These are phyloP conservation scores for Aureobasidium sp. DNA, from an alignment of 2,329 filamentous ascomycete genomes.

Conservation along the genomic window DNA sequence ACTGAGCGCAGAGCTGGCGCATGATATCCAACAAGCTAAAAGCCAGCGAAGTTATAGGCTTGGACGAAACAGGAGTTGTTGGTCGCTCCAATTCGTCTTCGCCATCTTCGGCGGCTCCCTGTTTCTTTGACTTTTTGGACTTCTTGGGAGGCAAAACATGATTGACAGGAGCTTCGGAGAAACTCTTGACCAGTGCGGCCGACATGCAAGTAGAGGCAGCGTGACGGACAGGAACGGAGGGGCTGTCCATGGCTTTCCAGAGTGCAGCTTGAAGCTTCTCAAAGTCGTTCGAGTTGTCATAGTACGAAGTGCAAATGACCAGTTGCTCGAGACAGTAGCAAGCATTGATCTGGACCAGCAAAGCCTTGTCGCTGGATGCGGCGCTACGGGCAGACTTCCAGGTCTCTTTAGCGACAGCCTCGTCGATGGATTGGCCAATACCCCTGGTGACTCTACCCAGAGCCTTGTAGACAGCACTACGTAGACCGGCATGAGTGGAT, in stretches of 20 bases:
- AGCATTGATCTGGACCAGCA: constrained; percentile 69
- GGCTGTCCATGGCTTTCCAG: constrained; percentile 80
- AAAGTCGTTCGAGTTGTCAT: constrained; percentile 83
- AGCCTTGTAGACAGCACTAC: constrained; percentile 69
- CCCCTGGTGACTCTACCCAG: constrained; percentile 70
- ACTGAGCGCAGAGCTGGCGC: constrained; percentile 71
- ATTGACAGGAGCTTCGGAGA: constrained; percentile 54
- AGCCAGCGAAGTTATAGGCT: constrained; percentile 60
- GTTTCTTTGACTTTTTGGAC: constrained; percentile 66
- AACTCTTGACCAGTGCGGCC: constrained; percentile 72
- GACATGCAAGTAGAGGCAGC: constrained; percentile 81
- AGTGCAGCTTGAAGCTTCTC: constrained; percentile 76
- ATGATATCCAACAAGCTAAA: constrained; percentile 73
- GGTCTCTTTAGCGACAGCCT: constrained; percentile 75
- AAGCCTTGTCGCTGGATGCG: constrained; percentile 72
- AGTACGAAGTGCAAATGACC: constrained; percentile 66
- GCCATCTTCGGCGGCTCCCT: constrained; percentile 52
- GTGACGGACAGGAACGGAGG: constrained; percentile 67
- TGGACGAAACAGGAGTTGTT: constrained; percentile 69
- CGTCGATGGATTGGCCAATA: constrained; percentile 71
- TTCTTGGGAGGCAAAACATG: constrained; percentile 56
- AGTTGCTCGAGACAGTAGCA: constrained; percentile 74
- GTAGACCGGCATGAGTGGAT: constrained; percentile 71
- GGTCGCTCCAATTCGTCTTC: constrained; percentile 68
- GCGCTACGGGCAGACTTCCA: constrained; percentile 85